A percentile compares a stretch with the other conserved stretches of the same genome.
These are phyloP conservation scores for Rhinocladiella similis DNA, from an alignment of 2,329 filamentous ascomycete species.

Conservation along the genomic window DNA sequence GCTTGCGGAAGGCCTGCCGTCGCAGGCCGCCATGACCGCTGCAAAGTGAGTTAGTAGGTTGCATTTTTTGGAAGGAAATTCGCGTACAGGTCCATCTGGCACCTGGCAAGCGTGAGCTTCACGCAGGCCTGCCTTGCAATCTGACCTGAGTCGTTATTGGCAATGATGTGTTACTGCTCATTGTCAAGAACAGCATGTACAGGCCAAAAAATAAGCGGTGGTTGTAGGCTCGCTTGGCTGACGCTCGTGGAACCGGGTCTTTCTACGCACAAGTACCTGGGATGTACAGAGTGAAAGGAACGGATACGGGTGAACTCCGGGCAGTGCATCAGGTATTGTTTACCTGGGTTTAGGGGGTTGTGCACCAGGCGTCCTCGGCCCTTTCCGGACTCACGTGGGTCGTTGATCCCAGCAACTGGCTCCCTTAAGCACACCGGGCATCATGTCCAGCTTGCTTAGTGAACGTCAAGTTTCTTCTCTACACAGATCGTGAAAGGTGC, in stretches of 20 bases:
- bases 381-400: not conserved
- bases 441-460: too few relatives aligned
- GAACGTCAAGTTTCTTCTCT: too few relatives aligned
- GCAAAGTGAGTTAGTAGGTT: slow-evolving; percentile 5
- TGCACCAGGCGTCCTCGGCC: not conserved
- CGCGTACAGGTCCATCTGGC: slow-evolving; percentile 24
- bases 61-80: not conserved
- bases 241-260: not conserved
- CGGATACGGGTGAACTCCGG: too few relatives aligned
- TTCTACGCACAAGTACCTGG: too few relatives aligned
- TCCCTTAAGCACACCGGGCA: too few relatives aligned
- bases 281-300: too few relatives aligned
- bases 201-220: not conserved
- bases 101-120: slow-evolving; percentile 1
- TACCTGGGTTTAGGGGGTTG: not conserved
- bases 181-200: not conserved
- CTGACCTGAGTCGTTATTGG: too few relatives aligned
- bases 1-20: slow-evolving; percentile 45
- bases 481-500: too few relatives aligned
- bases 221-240: not conserved
- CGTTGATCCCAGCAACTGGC: not conserved
- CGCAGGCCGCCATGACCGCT: slow-evolving; percentile 34
- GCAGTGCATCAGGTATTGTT: too few relatives aligned
- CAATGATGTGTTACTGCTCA: not conserved
- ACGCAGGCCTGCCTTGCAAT: slow-evolving; percentile 1